Conservation (phyloP, 495 filamentous ascomycete genomes). For the Annulohypoxylon stygium region DNA sequence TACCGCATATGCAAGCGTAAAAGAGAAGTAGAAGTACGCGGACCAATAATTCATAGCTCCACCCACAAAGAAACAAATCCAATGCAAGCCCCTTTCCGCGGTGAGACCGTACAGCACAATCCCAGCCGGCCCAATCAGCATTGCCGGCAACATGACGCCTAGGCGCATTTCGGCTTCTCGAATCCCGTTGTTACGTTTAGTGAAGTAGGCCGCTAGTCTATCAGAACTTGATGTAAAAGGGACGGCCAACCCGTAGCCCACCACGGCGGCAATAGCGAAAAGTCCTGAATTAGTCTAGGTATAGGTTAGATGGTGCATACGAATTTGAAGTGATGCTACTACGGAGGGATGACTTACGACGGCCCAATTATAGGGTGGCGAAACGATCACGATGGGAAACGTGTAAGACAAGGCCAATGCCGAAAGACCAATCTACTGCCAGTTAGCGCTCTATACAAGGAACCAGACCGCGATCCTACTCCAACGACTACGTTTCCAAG, state of each 20-base stretch:
- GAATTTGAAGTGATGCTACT: background rate
- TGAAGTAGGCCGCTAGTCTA: conserved; percentile 67
- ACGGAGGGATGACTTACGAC: conserved; percentile 35
- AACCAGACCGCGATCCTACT: background rate
- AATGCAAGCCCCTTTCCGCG: conserved; percentile 66
- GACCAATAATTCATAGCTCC: conserved; percentile 66
- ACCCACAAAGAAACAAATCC: conserved; percentile 68
- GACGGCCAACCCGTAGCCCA: conserved; percentile 67
- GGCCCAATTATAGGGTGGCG: conserved; percentile 70
- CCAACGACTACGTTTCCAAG: background rate
- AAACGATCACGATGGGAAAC: conserved; percentile 68
- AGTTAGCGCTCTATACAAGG: conserved; percentile 16
- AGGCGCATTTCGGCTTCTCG: conserved; percentile 74
- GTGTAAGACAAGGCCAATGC: conserved; percentile 71
- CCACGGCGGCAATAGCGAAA: conserved; percentile 64
- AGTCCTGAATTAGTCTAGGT: conserved; percentile 66
- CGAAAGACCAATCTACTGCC: conserved; percentile 67
- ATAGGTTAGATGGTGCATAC: background rate
- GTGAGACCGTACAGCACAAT: conserved; percentile 69
- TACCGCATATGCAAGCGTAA: conserved; percentile 71
- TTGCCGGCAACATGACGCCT: conserved; percentile 66
- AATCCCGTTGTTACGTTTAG: conserved; percentile 66
- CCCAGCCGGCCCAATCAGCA: conserved; percentile 67
- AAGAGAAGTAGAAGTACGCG: conserved; percentile 70
- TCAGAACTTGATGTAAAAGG: conserved; percentile 70